phyloP scores from a whole-genome alignment of 1,139 yeast genomes.

The Candida mesenterica region DNA sequence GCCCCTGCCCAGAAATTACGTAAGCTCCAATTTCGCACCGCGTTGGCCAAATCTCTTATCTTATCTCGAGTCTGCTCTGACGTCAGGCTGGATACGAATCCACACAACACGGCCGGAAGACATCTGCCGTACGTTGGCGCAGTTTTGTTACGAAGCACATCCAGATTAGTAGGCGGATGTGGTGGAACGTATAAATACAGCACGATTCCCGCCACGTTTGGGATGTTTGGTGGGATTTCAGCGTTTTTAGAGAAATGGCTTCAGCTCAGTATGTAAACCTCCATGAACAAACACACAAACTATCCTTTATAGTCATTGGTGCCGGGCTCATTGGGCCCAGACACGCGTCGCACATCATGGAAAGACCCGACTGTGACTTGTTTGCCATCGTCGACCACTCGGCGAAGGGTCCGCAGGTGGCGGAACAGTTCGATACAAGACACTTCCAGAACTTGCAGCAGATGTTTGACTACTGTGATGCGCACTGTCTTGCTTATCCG shows the following conservation, averaged over 20 bases:
- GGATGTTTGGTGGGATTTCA: neutral
- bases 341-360: slow-evolving; percentile 22
- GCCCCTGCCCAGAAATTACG: too few species aligned
- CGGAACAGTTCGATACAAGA: slow-evolving; percentile 23
- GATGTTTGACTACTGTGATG: slow-evolving; percentile 28
- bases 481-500: slow-evolving; percentile 25
- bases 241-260: slow-evolving; percentile 8
- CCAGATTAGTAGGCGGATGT: too few species aligned
- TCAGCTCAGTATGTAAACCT: slow-evolving; percentile 12
- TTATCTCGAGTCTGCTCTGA: too few species aligned
- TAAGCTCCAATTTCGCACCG: too few species aligned
- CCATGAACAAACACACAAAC: slow-evolving; percentile 5
- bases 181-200: slow-evolving; percentile 1
- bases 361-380: slow-evolving; percentile 27
- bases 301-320: slow-evolving; percentile 20
- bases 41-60: too few species aligned
- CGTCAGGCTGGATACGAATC: too few species aligned
- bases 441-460: slow-evolving; percentile 28
- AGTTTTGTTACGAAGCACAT: too few species aligned
- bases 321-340: slow-evolving; percentile 28
- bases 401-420: slow-evolving; percentile 36
- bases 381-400: slow-evolving; percentile 42
- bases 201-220: neutral
- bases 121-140: too few species aligned
- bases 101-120: too few species aligned